These are phyloP conservation scores for Aureobasidium sp. DNA, from an alignment of 2,329 filamentous ascomycete species.

Conservation along the genomic window DNA sequence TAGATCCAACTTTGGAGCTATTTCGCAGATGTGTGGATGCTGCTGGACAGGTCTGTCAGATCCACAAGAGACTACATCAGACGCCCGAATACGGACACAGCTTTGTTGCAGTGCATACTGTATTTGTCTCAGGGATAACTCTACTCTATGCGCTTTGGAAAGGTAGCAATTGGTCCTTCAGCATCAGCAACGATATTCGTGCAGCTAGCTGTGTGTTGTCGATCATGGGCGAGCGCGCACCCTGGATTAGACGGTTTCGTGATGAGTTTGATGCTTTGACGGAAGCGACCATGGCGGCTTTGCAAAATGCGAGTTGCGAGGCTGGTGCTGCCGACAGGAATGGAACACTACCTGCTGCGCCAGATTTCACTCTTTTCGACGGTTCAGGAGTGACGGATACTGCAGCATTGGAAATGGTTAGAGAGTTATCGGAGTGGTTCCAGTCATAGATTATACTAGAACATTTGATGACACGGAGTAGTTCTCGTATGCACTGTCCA, in stretches of 20 bases:
- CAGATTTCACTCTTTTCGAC: not conserved
- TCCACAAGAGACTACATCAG: constrained; percentile 6
- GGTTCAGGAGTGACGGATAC: not conserved
- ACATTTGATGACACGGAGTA: no score
- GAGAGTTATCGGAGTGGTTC: constrained; percentile 1
- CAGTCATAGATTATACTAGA: not conserved
- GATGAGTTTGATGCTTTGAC: constrained; percentile 6
- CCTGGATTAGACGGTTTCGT: constrained; percentile 6
- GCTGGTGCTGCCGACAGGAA: not conserved
- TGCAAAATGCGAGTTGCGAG: not conserved
- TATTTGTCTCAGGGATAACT: constrained; percentile 2
- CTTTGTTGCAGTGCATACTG: constrained; percentile 9
- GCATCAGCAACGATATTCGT: constrained; percentile 6
- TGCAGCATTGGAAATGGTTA: not conserved
- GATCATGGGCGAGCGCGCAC: constrained; percentile 14
- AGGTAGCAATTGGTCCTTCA: not conserved
- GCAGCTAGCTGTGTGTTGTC: constrained; percentile 2
- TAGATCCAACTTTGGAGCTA: not conserved
- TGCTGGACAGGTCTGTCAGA: constrained; percentile 14
- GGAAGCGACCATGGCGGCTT: constrained; percentile 6
- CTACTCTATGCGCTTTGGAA: constrained; percentile 9
- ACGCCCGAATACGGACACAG: constrained; percentile 10
- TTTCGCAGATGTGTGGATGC: constrained; percentile 5
- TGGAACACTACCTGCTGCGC: not conserved
- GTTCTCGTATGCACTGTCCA: no score